phyloP scores from a whole-genome alignment of 2,329 filamentous ascomycete genomes.

The Curvularia hawaiiensis region DNA sequence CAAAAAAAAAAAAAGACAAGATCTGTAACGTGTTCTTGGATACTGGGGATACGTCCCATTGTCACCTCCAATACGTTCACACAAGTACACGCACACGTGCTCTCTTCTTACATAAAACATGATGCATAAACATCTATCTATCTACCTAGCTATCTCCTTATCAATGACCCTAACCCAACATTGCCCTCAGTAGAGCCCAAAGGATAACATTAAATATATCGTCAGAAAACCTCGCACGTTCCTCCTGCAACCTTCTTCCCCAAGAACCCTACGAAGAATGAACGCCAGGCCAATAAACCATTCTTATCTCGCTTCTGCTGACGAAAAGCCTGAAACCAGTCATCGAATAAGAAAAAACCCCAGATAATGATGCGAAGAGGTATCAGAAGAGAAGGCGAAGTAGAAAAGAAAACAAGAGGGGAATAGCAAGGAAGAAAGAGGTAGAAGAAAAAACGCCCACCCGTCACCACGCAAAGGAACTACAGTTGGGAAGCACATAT shows the following conservation, averaged over 20 bases:
- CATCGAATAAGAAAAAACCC: background rate
- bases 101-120: background rate
- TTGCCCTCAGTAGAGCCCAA: background rate
- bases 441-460: background rate
- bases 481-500: background rate
- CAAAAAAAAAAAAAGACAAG: background rate
- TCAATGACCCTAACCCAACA: background rate
- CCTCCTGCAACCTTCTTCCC: background rate
- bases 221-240: background rate
- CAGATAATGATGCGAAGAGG: conserved; percentile 18
- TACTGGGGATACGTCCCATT: background rate
- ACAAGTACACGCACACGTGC: background rate
- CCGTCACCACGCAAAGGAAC: background rate
- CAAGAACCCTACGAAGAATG: background rate
- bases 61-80: background rate
- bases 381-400: conserved; percentile 14
- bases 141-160: background rate
- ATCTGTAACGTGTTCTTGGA: background rate
- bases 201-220: background rate
- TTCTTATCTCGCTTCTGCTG: background rate
- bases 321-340: background rate
- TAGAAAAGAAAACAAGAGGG: background rate
- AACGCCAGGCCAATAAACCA: conserved; percentile 1
- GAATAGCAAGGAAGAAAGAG: background rate
- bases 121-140: background rate